Evolutionary conservation across 2,329 filamentous ascomycete species (phyloP), one percentile per base, ranked within the genome.

Genomic region (Colletotrichum navitas): DNA sequence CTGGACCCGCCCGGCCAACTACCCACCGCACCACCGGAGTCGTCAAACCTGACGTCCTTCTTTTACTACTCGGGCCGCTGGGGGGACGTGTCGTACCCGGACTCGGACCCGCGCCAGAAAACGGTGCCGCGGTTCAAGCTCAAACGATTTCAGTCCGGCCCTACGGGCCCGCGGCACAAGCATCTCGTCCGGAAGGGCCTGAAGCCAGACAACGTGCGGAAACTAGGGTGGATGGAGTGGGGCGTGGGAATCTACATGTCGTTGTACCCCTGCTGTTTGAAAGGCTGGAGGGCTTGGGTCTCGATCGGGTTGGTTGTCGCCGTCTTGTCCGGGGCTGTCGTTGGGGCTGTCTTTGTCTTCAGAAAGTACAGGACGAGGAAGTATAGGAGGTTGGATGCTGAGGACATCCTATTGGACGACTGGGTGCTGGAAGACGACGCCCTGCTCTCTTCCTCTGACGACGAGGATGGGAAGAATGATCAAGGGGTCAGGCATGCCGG

Each of bases 31-130:
- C 65, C 54, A 5, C 26, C 75, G 0, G 66, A 74, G 1, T 47
- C 74, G 3, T 74, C 74, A 3, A 80, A 80, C 24, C 66, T 77
- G 3, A 81, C 79, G 0, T 81, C 80, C 0, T 79, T 78, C 71
- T 78, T 82, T n/a, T 79, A 81, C 51, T 82, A 75, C 51, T 73
- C 71, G 1, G 80, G 80, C 0, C 75, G 75, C 5, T 82, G 80
- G 80, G 80, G 80, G 0, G 80, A 82, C n/a, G 34, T 62, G 0
- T 67, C 74, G 6, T 82, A 79, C 34, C 78, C 75, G 0, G 76
- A 80, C 29, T 74, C 74, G 0, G 76, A 82, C n/a, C 75, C 80
- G 1, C 77, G 78, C n/a, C 80, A 82, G 66, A 71, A 75, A 59
- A 78, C 74, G 0, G 74, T 80, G 0, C 78, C 78, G 0, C 65